Conservation (phyloP, 2,329 filamentous ascomycete genomes). For the Neurospora crassa region DNA sequence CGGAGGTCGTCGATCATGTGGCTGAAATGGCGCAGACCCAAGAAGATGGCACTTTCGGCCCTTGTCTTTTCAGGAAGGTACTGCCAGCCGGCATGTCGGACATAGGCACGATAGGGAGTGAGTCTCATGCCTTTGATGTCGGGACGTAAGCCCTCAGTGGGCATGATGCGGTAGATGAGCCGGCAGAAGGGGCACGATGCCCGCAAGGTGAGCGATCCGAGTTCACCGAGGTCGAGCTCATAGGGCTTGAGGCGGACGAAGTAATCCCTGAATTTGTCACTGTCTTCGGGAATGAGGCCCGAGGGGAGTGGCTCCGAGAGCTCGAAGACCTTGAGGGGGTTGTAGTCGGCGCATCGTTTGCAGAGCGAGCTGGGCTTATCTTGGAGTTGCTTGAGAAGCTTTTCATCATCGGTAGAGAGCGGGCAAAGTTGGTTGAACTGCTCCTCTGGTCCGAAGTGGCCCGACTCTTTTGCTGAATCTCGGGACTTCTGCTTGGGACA, state of each 20-base stretch:
- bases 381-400: neutral
- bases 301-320: neutral
- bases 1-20: neutral
- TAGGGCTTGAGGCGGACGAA: neutral
- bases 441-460: neutral
- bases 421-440: neutral
- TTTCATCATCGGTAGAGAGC: neutral
- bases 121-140: slow-evolving; percentile 1
- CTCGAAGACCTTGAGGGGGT: neutral
- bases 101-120: slow-evolving; percentile 1
- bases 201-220: neutral
- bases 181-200: slow-evolving; percentile 4
- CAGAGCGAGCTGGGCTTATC: slow-evolving; percentile 1
- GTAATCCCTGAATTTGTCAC: neutral
- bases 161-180: slow-evolving; percentile 6
- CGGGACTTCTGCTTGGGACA: neutral
- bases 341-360: slow-evolving; percentile 2
- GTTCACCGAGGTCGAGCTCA: neutral
- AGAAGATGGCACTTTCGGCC: neutral
- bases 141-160: neutral
- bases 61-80: neutral
- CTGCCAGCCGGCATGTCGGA: slow-evolving; percentile 3
- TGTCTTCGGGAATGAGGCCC: neutral
- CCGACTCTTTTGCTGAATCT: neutral
- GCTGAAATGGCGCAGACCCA: neutral